phyloP scores from a whole-genome alignment of 83 land plant genomes.

The Picea abies region DNA sequence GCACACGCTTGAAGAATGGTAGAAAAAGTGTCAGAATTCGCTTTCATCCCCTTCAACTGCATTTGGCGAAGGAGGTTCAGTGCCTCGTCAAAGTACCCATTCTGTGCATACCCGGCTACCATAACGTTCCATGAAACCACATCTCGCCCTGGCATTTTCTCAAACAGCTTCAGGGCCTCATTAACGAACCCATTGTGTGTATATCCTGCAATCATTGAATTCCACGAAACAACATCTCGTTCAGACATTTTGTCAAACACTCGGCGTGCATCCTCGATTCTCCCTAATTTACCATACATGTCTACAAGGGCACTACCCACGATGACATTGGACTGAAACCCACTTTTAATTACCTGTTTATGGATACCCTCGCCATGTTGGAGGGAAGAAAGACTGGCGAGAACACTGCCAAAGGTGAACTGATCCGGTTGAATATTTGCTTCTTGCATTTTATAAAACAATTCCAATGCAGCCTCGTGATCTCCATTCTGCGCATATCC shows the following conservation, averaged over 20 bases:
- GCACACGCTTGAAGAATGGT: conserved; percentile 44
- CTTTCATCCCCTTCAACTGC: conserved; percentile 30
- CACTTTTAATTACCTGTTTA: conserved; percentile 18
- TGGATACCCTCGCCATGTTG: conserved; percentile 8
- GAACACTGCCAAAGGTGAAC: conserved; percentile 27
- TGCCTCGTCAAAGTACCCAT: conserved; percentile 24
- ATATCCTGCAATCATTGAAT: no score
- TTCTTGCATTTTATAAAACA: conserved; percentile 25
- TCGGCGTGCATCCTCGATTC: neutral
- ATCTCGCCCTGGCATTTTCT: conserved; percentile 32
- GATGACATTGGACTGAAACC: conserved; percentile 20
- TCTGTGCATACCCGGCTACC: neutral
- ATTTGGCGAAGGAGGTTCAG: conserved; percentile 39
- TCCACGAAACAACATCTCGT: no score
- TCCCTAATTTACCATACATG: conserved; percentile 14
- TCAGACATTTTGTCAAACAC: conserved; percentile 10
- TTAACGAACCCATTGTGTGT: neutral
- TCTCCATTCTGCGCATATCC: conserved; percentile 33
- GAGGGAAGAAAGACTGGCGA: conserved; percentile 42
- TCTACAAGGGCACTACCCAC: conserved; percentile 19
- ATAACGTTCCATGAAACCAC: conserved; percentile 28
- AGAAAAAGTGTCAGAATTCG: conserved; percentile 30
- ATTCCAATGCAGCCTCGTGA: conserved; percentile 13
- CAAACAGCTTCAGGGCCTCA: neutral
- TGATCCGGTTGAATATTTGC: conserved; percentile 19